Evolutionary conservation across 345 rosid genomes (phyloP).

Genomic region (Cochlearia excelsa): DNA sequence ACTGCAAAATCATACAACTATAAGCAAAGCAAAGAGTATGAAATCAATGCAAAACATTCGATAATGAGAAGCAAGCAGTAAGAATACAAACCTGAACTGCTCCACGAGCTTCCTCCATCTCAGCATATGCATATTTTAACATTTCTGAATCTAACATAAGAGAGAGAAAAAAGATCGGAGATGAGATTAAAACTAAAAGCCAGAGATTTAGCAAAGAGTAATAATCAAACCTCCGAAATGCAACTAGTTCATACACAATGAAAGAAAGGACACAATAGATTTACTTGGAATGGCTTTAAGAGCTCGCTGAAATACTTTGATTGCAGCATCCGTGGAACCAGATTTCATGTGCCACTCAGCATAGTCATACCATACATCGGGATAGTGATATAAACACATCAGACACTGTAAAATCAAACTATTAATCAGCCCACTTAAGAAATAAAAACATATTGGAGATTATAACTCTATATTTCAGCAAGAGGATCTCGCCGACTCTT

Average conservation of each 20-base stretch:
- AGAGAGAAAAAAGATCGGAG: conserved; percentile 11
- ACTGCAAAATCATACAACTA: conserved; percentile 48
- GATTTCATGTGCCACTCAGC: conserved; percentile 87
- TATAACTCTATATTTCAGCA: conserved; percentile 10
- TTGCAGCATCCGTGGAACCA: conserved; percentile 83
- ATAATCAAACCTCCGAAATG: conserved; percentile 14
- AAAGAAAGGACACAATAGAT: conserved; percentile 10
- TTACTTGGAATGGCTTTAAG: conserved; percentile 92
- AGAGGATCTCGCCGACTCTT: conserved; percentile 18
- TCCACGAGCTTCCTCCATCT: conserved; percentile 92
- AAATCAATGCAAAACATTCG: conserved; percentile 11
- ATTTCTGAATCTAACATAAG: conserved; percentile 65
- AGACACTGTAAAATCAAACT: conserved; percentile 58
- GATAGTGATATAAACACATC: conserved; percentile 93
- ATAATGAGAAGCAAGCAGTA: conserved; percentile 17
- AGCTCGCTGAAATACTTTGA: conserved; percentile 93
- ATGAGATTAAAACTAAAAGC: conserved; percentile 8
- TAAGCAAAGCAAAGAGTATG: conserved; percentile 21
- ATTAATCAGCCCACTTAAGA: conserved; percentile 21
- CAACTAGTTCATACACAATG: conserved; percentile 14
- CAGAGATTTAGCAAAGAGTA: conserved; percentile 5
- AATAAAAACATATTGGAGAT: conserved; percentile 15
- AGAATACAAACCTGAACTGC: conserved; percentile 55
- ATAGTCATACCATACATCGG: conserved; percentile 92
- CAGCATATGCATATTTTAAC: conserved; percentile 92